Percentiles rank a stretch among this genome's conserved stretches.
These are phyloP conservation scores for Podospora tetraspora DNA, from an alignment of 495 filamentous ascomycete genomes.

Conservation along the genomic window DNA sequence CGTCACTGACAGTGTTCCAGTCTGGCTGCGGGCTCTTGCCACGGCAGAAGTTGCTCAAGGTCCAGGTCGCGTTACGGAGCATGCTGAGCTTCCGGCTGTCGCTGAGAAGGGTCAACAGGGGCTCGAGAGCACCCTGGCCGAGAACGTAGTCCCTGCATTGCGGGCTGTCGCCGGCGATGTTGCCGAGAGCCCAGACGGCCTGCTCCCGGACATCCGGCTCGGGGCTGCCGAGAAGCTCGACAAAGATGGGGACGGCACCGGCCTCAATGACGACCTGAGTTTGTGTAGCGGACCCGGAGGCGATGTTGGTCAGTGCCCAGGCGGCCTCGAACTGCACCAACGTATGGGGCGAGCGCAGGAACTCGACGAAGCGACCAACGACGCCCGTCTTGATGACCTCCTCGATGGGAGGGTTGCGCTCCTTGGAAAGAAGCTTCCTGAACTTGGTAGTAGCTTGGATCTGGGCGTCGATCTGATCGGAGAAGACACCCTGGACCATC, in stretches of 20 bases:
- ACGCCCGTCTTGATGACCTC: constrained; percentile 99
- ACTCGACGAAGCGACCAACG: constrained; percentile 94
- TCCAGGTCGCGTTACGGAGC: constrained; percentile 99
- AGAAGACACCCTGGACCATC: constrained; percentile 98
- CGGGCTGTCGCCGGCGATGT: constrained; percentile 98
- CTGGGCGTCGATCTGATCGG: constrained; percentile 94
- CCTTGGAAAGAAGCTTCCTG: constrained; percentile 94
- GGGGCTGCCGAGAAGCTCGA: constrained; percentile 88
- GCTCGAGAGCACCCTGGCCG: constrained; percentile 80
- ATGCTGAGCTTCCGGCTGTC: constrained; percentile 99
- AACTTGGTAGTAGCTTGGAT: constrained; percentile 99
- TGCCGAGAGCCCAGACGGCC: constrained; percentile 97
- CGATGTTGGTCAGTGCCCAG: constrained; percentile 99
- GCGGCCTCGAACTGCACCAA: constrained; percentile 99
- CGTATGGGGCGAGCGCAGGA: constrained; percentile 96
- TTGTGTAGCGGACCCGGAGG: constrained; percentile 92
- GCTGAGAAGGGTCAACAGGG: constrained; percentile 80
- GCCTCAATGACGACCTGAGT: constrained; percentile 99
- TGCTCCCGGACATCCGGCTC: constrained; percentile 99
- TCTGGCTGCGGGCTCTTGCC: constrained; percentile 99
- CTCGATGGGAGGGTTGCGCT: constrained; percentile 98
- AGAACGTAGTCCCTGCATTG: constrained; percentile 95
- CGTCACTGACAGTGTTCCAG: constrained; percentile 77
- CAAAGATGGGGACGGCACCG: constrained; percentile 96
- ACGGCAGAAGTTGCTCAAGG: constrained; percentile 99